Evolutionary conservation across 805 yeast genomes (phyloP).

Genomic region (Kurtzmaniella fragi): DNA sequence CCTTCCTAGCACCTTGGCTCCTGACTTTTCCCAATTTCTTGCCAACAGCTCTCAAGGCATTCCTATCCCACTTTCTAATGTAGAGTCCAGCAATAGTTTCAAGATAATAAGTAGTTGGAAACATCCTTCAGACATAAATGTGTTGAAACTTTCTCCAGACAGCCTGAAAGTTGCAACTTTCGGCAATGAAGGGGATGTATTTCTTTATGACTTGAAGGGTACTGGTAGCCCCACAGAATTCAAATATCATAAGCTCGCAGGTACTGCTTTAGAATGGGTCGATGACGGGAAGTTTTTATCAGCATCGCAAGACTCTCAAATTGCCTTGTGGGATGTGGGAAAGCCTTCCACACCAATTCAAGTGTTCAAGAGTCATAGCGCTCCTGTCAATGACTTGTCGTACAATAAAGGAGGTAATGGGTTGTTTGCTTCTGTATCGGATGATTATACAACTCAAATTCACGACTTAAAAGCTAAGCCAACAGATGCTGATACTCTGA

Average conservation of each 20-base stretch:
- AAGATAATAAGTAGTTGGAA: slow-evolving; percentile 45
- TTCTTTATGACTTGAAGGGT: slow-evolving; percentile 33
- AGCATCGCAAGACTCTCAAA: slow-evolving; percentile 61
- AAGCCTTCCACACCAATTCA: slow-evolving; percentile 42
- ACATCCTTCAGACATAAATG: slow-evolving; percentile 65
- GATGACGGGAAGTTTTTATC: slow-evolving; percentile 45
- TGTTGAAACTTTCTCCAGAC: slow-evolving; percentile 49
- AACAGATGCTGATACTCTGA: slow-evolving; percentile 12
- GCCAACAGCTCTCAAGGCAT: slow-evolving; percentile 16
- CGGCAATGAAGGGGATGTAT: slow-evolving; percentile 47
- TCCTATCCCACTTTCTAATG: slow-evolving; percentile 15
- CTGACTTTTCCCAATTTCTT: slow-evolving; percentile 23
- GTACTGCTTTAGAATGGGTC: slow-evolving; percentile 71
- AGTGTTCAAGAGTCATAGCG: slow-evolving; percentile 46
- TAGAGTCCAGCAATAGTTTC: slow-evolving; percentile 19
- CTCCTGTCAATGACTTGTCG: slow-evolving; percentile 63
- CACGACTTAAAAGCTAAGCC: slow-evolving; percentile 47
- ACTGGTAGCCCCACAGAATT: slow-evolving; percentile 13
- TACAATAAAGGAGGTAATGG: slow-evolving; percentile 43
- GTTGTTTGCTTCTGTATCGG: slow-evolving; percentile 67
- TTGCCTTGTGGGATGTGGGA: slow-evolving; percentile 66
- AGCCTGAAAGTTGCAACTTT: slow-evolving; percentile 49
- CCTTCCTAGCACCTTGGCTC: slow-evolving; percentile 47
- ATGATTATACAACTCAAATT: slow-evolving; percentile 57
- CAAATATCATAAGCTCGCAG: slow-evolving; percentile 59